These are phyloP conservation scores for Dipodascopsis tothii DNA, from an alignment of 805 yeast species.

Conservation along the genomic window DNA sequence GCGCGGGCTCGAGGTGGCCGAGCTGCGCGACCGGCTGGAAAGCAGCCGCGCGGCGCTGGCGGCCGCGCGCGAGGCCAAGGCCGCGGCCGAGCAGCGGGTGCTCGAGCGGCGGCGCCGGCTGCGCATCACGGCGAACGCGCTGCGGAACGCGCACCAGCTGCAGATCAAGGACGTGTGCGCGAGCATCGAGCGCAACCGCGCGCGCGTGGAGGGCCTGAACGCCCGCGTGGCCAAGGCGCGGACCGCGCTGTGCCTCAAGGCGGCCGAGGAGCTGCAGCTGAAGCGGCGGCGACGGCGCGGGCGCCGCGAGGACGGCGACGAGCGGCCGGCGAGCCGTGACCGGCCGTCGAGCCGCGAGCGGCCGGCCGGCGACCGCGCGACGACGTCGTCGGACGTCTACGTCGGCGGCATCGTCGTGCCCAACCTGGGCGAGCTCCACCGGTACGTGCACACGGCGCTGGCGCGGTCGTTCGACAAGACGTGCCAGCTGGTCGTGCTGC, in stretches of 20 bases:
- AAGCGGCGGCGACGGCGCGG: background rate
- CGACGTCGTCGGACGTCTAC: background rate
- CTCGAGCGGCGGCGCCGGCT: background rate
- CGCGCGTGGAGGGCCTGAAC: background rate
- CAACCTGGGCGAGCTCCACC: background rate
- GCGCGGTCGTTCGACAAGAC: conserved; percentile 1
- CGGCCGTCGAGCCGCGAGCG: background rate
- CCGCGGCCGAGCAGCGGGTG: background rate
- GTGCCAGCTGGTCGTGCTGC: conserved; percentile 2
- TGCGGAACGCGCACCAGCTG: conserved; percentile 15
- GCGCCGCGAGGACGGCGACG: background rate
- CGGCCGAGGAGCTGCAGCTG: background rate
- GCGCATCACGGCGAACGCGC: conserved; percentile 7
- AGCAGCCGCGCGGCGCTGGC: background rate
- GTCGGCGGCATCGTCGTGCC: background rate
- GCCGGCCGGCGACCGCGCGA: background rate
- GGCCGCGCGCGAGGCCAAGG: background rate
- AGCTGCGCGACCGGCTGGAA: background rate
- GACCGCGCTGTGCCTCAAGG: background rate
- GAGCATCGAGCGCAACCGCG: background rate
- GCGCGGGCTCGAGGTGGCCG: background rate
- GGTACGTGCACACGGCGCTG: background rate
- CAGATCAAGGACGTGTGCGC: conserved; percentile 1
- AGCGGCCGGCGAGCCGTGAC: background rate
- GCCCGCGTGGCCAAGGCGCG: background rate